phyloP scores from a whole-genome alignment of 441 rosid species.

The Corymbia citriodora region DNA sequence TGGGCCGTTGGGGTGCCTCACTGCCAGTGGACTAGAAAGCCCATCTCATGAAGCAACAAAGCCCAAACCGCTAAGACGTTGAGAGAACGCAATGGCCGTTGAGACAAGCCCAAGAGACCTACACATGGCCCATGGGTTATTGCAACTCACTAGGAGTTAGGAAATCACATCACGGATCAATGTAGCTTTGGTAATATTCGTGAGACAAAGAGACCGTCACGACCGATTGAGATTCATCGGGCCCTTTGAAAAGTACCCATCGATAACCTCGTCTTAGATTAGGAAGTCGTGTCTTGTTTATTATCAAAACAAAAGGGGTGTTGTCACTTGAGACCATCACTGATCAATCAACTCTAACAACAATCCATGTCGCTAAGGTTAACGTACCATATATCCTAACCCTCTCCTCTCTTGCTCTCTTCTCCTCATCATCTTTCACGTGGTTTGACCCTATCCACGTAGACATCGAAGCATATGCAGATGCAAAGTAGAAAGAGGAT shows the following conservation, averaged over 20 bases:
- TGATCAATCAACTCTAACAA: background rate
- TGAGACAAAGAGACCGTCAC: background rate
- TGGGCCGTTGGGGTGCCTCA: background rate
- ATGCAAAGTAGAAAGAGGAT: background rate
- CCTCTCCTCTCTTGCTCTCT: background rate
- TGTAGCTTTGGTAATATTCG: background rate
- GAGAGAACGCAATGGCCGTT: background rate
- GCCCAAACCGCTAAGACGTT: background rate
- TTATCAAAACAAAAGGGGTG: background rate
- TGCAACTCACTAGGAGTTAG: background rate
- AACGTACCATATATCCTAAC: background rate
- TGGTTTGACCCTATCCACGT: background rate
- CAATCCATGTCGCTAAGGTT: background rate
- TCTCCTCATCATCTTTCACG: background rate
- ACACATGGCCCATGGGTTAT: background rate
- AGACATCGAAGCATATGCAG: background rate
- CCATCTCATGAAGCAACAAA: background rate
- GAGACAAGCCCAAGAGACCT: background rate
- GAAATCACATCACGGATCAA: background rate
- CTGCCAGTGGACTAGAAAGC: background rate
- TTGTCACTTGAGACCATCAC: background rate
- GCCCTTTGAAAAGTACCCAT: background rate
- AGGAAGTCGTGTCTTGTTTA: background rate
- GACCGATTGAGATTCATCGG: background rate
- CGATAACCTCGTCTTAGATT: background rate